A percentile compares a stretch with the other conserved stretches of the same genome.
Evolutionary conservation across 768 basidiomycete species (phyloP).

Genomic region (Pleurotus salmoneostramineus): DNA sequence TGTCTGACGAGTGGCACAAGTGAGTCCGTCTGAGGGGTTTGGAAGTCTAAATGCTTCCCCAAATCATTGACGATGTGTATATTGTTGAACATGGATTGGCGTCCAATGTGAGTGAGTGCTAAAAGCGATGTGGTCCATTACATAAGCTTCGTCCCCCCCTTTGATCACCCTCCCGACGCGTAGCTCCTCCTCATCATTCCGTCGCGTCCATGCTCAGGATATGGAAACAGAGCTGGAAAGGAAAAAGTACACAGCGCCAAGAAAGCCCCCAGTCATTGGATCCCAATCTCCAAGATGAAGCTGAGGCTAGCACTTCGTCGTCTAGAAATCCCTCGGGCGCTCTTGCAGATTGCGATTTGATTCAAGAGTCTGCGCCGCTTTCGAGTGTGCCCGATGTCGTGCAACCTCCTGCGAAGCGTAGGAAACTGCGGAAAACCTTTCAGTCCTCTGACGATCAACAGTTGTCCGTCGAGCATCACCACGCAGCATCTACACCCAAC

Average conservation of each 20-base stretch:
- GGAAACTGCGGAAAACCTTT: not conserved
- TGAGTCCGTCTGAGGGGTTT: not conserved
- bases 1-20: conserved; percentile 11
- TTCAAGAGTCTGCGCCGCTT: conserved; percentile 9
- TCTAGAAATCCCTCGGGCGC: conserved; percentile 17
- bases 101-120: no score
- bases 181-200: not conserved
- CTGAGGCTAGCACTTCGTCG: conserved; percentile 18
- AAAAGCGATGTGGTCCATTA: not conserved
- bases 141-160: not conserved
- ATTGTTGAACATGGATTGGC: conserved; percentile 46
- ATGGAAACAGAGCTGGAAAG: conserved; percentile 48
- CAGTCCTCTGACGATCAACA: no score
- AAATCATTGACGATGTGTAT: conserved; percentile 30
- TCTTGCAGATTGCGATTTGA: conserved; percentile 9
- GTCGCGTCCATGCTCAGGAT: conserved; percentile 39
- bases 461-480: conserved; percentile 14
- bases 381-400: not conserved
- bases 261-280: conserved; percentile 17
- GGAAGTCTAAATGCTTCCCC: conserved; percentile 22
- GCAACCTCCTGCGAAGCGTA: conserved; percentile 6
- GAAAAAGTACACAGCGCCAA: conserved; percentile 13
- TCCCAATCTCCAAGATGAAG: conserved; percentile 20
- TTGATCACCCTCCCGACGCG: not conserved
- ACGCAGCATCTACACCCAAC: conserved; percentile 32